phyloP scores from a whole-genome alignment of 345 rosid genomes.

The Eucalyptus grandis region DNA sequence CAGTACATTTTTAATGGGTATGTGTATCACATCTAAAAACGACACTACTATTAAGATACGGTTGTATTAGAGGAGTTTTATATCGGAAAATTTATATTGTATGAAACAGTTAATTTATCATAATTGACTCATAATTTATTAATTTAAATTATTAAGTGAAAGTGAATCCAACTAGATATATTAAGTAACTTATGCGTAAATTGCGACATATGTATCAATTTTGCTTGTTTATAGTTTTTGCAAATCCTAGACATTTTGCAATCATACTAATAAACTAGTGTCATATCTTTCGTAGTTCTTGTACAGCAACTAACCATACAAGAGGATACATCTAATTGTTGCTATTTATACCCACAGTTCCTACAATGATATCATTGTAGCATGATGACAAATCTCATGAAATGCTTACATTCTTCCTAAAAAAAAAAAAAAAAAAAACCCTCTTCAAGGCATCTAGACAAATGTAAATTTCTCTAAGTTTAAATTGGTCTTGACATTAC shows the following conservation, averaged over 20 bases:
- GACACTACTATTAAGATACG: fast-evolving
- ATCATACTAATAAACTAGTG: fast-evolving
- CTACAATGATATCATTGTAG: background rate
- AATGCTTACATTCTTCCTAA: background rate
- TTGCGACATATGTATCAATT: no score
- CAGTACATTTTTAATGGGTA: no score
- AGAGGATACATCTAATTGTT: no score
- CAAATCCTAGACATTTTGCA: no score
- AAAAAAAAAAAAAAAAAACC: no score
- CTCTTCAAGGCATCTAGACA: background rate
- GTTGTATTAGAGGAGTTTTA: fast-evolving
- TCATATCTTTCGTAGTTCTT: no score
- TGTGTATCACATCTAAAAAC: no score
- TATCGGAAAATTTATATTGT: fast-evolving
- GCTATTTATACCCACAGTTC: background rate
- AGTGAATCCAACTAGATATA: fast-evolving
- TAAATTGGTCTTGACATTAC: background rate
- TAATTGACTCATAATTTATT: no score
- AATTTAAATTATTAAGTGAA: fast-evolving
- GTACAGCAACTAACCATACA: background rate
- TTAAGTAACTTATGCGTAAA: fast-evolving
- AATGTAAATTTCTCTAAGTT: background rate
- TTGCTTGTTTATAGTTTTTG: background rate
- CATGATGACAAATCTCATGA: background rate
- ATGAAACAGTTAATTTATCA: fast-evolving